phyloP scores from a whole-genome alignment of 257 asterid species.

The Nemophila menziesii region DNA sequence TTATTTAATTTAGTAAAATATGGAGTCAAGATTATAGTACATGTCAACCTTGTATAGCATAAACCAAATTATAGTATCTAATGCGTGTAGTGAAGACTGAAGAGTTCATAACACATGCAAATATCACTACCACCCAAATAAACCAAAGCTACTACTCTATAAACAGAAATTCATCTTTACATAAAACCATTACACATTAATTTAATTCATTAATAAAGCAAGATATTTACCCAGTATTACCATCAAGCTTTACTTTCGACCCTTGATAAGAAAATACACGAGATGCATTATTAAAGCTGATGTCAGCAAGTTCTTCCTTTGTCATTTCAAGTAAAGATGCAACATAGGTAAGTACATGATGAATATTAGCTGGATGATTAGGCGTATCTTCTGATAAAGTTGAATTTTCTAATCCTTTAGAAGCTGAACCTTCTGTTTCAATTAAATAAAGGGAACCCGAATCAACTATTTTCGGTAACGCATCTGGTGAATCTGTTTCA shows the following conservation, averaged over 20 bases:
- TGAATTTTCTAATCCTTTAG: slow-evolving; percentile 14
- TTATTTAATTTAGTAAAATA: too few relatives aligned
- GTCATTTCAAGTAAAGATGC: slow-evolving; percentile 55
- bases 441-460: slow-evolving; percentile 28
- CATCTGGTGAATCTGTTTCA: slow-evolving; percentile 98
- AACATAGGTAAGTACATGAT: slow-evolving; percentile 55
- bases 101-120: too few relatives aligned
- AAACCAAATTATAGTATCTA: too few relatives aligned
- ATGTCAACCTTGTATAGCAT: too few relatives aligned
- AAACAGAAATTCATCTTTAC: too few relatives aligned
- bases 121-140: too few relatives aligned
- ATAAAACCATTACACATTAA: too few relatives aligned
- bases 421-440: slow-evolving; percentile 14
- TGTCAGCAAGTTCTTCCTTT: slow-evolving; percentile 50
- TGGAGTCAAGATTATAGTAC: too few relatives aligned
- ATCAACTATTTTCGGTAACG: slow-evolving; percentile 31
- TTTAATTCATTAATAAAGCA: too few relatives aligned
- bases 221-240: not conserved
- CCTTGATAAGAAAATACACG: slow-evolving; percentile 73
- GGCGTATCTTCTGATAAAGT: too few relatives aligned
- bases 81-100: too few relatives aligned
- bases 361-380: slow-evolving; percentile 93
- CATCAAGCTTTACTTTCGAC: slow-evolving; percentile 38
- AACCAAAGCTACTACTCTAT: too few relatives aligned
- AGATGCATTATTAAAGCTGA: slow-evolving; percentile 55